Base-by-base conservation (phyloP, 352 stramenopile genomes). In the Phytophthora agathidicida region DNA sequence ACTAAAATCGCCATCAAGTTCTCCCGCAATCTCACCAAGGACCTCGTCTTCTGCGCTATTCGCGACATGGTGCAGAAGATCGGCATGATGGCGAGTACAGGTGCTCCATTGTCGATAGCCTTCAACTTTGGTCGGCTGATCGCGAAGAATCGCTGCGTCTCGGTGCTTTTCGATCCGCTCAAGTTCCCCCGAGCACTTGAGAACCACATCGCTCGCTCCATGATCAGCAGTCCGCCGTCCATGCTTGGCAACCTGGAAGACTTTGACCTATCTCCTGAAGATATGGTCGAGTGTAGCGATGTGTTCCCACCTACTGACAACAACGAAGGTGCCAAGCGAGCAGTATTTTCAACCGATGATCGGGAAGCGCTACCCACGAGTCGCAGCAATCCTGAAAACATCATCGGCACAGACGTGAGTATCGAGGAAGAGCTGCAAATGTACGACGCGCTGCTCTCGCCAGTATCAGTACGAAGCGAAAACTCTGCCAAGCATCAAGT, bases 1-100 rank as follows among this genome's bases (percentile, higher is more conserved):
- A 90, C 78, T 23, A 92, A 92, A 53, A 86, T 92, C 47, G 83
- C 83, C 57, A 92, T 90, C 72, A 92, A 90, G 46, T 93, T 84
- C 53, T 91, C 80, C 14, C 71, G 68, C 36, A 84, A 71, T 23
- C 69, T 93, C 47, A 93, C 77, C 13, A 93, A 93, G 30, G 83
- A 91, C 59, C 55, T 86, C 14, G 80, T 89, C 9, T 88, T 89
- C 49, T 77, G 74, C 22, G 83, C 76, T 26, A 64, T 90, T 24
- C 74, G 83, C 10, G 83, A 93, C 49, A 50, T 93, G 60, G 55
- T 93, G 36, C 83, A 92, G 61, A 83, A 84, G 52, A 86, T 92
- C 42, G 83, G 83, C 11, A 73, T 88, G 45, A 59, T 90, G 22
- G 80, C 83, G 0, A 68, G 66, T 16, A 78, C 74, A 11, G 80